These are phyloP conservation scores for Heliosperma pusillum DNA, from an alignment of 148 eudicot species.

Conservation along the genomic window DNA sequence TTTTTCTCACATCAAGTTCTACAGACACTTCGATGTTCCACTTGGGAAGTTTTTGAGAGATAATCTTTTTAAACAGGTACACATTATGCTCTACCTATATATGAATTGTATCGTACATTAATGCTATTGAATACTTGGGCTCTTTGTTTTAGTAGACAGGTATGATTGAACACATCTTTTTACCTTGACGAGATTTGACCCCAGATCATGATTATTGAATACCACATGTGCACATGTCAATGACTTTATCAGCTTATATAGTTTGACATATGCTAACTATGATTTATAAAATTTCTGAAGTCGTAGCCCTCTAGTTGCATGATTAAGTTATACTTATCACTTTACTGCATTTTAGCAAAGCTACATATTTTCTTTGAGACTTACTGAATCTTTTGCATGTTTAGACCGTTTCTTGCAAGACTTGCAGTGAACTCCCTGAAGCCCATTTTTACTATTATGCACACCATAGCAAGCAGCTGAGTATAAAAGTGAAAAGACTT, in stretches of 20 bases:
- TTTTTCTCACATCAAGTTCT: slow-evolving; percentile 90
- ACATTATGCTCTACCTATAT: neutral
- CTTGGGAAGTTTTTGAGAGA: slow-evolving; percentile 81
- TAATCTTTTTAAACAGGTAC: slow-evolving; percentile 80
- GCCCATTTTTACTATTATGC: slow-evolving; percentile 78
- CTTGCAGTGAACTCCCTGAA: slow-evolving; percentile 64
- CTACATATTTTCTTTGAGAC: neutral
- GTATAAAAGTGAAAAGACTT: slow-evolving; percentile 61
- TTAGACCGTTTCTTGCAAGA: slow-evolving; percentile 58
- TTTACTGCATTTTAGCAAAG: neutral
- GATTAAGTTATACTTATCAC: slow-evolving; percentile 1
- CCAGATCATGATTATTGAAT: no score
- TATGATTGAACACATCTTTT: neutral
- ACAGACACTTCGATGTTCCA: slow-evolving; percentile 81
- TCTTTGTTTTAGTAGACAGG: neutral
- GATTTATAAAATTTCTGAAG: neutral
- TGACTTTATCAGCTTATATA: no score
- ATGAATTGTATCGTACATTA: neutral
- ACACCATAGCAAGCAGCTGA: slow-evolving; percentile 86
- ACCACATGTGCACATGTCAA: no score
- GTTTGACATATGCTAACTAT: neutral
- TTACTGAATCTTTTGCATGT: slow-evolving; percentile 13
- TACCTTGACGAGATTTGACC: no score
- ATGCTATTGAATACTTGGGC: neutral
- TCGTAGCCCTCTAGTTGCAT: neutral